phyloP scores from a whole-genome alignment of 257 asterid genomes.

The Rauvolfia tetraphylla region DNA sequence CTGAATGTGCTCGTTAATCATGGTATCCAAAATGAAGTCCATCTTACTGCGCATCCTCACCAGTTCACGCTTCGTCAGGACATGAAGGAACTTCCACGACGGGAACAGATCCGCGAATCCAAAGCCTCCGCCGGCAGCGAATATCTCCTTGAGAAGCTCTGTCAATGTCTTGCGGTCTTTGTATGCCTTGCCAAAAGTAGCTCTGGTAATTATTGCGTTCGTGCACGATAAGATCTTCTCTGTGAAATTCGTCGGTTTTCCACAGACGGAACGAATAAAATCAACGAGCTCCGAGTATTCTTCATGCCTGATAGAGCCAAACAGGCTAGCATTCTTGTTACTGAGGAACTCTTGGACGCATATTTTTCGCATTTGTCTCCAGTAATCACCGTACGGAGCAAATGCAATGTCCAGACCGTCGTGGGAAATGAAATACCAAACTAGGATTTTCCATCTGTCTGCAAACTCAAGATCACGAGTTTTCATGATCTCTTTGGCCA shows the following conservation, averaged over 20 bases:
- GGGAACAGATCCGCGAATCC: slow-evolving; percentile 13
- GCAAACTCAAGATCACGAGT: slow-evolving; percentile 25
- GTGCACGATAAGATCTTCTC: not conserved
- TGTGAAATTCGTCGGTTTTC: not conserved
- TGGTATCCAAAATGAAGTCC: not conserved
- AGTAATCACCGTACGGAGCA: slow-evolving; percentile 18
- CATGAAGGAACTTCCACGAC: slow-evolving; percentile 19
- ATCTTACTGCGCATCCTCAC: not conserved
- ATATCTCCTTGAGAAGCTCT: not conserved
- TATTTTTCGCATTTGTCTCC: slow-evolving; percentile 23
- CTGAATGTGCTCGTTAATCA: slow-evolving; percentile 3
- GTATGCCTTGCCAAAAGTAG: slow-evolving; percentile 8
- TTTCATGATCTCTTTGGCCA: slow-evolving; percentile 29
- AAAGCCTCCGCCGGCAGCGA: not conserved
- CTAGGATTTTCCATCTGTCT: slow-evolving; percentile 4
- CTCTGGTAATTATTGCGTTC: not conserved
- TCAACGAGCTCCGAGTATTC: not conserved
- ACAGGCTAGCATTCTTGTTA: not conserved
- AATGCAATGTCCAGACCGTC: slow-evolving; percentile 9
- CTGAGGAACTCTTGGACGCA: slow-evolving; percentile 18
- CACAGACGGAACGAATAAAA: not conserved
- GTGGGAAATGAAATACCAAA: not conserved
- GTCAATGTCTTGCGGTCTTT: not conserved
- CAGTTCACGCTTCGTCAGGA: not conserved
- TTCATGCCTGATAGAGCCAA: slow-evolving; percentile 2